Conservation (phyloP, 1,139 yeast genomes). For the Taphrina sp. region DNA sequence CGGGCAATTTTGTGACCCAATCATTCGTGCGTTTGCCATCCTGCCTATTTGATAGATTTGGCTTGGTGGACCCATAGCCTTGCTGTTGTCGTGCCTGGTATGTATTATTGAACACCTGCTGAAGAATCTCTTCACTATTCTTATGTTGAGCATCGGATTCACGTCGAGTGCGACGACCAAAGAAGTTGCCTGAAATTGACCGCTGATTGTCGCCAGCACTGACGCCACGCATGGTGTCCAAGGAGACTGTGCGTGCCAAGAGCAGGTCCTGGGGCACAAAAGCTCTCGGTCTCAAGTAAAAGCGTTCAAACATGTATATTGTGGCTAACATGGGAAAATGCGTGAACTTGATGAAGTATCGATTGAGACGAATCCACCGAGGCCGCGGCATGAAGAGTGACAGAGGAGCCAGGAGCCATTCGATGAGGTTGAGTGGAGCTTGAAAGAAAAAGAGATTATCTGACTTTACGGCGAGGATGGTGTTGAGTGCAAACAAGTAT, state of each 20-base stretch:
- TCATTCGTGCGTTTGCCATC: slow-evolving; percentile 26
- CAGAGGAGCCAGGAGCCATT: slow-evolving; percentile 45
- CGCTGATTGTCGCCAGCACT: slow-evolving; percentile 15
- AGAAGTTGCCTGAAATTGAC: slow-evolving; percentile 12
- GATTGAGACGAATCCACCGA: slow-evolving; percentile 43
- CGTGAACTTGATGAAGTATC: slow-evolving; percentile 45
- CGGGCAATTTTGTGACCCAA: slow-evolving; percentile 25
- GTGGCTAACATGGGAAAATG: slow-evolving; percentile 46
- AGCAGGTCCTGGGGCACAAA: slow-evolving; percentile 26
- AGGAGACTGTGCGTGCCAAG: slow-evolving; percentile 16
- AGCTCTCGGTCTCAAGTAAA: slow-evolving; percentile 38
- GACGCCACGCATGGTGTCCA: slow-evolving; percentile 26
- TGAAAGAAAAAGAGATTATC: slow-evolving; percentile 47
- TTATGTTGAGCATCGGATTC: slow-evolving; percentile 26
- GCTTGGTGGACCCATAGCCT: slow-evolving; percentile 13
- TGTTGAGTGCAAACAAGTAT: slow-evolving; percentile 46
- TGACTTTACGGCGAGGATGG: slow-evolving; percentile 47
- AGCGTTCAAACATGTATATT: slow-evolving; percentile 45
- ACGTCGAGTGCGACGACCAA: slow-evolving; percentile 22
- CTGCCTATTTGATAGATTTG: not conserved
- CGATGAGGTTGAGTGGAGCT: slow-evolving; percentile 46
- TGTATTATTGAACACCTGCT: slow-evolving; percentile 24
- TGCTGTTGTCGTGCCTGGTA: slow-evolving; percentile 1
- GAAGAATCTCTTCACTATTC: slow-evolving; percentile 8
- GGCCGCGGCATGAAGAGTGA: slow-evolving; percentile 43